phyloP scores from a whole-genome alignment of 2,329 filamentous ascomycete species.

The Onygenales sp. region DNA sequence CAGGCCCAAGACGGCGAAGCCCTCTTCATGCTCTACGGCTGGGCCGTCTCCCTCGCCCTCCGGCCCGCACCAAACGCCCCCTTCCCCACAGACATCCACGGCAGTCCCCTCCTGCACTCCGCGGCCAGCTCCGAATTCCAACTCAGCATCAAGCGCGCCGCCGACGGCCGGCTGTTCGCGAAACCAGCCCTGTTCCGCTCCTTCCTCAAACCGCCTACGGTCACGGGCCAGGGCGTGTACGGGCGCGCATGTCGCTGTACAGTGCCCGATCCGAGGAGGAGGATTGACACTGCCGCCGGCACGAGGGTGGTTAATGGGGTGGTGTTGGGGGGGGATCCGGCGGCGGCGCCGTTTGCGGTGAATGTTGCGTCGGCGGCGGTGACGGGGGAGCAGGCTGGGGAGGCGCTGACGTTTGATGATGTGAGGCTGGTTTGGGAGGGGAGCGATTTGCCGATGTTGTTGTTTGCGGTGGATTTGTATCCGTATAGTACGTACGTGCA shows the following conservation, averaged over 20 bases:
- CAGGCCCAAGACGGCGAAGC: not conserved
- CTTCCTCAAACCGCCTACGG: not conserved
- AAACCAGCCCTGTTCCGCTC: not conserved
- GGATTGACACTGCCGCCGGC: not conserved
- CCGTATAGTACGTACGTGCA: not conserved
- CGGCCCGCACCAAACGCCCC: not conserved
- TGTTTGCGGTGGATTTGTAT: not conserved
- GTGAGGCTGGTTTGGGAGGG: not conserved
- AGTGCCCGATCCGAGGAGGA: not conserved
- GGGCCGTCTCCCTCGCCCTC: not conserved
- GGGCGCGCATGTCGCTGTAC: not conserved
- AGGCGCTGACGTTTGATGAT: not conserved
- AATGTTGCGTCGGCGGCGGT: no score
- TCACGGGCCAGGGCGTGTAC: not conserved
- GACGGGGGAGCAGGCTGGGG: no score
- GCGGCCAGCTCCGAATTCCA: not conserved
- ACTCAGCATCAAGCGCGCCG: not conserved
- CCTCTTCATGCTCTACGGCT: not conserved
- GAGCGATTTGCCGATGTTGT: not conserved
- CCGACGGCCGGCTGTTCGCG: not conserved
- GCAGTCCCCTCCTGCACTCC: not conserved
- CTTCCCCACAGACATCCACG: not conserved
- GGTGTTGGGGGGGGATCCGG: not conserved
- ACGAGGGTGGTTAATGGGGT: not conserved
- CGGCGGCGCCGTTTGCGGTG: no score